Evolutionary conservation across 371 early-diverging fungal genomes (phyloP).

Genomic region (Mortierella sp.): DNA sequence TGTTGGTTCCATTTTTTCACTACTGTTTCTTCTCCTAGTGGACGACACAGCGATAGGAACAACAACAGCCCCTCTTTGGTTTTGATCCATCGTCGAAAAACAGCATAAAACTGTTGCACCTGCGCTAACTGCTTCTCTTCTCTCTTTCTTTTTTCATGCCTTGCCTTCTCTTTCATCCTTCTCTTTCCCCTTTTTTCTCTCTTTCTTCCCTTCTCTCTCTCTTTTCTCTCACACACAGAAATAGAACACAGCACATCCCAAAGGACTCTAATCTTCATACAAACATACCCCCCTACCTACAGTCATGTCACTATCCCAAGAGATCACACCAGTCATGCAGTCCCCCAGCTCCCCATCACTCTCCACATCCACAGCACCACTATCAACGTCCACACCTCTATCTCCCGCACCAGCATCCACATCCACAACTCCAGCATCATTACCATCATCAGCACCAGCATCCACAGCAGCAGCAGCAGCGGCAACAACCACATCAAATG

Average conservation of each 20-base stretch:
- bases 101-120: background rate
- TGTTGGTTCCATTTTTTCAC: background rate
- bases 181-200: background rate
- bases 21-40: background rate
- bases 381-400: background rate
- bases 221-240: background rate
- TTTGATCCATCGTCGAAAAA: background rate
- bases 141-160: background rate
- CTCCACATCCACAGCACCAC: background rate
- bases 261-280: conserved; percentile 4
- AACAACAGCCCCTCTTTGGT: background rate
- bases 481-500: conserved; percentile 11
- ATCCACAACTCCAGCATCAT: background rate
- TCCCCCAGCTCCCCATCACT: conserved; percentile 17
- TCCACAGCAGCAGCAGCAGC: conserved; percentile 21
- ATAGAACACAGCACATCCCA: background rate
- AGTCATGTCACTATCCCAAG: conserved; percentile 37
- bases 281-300: conserved; percentile 10
- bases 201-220: background rate
- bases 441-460: conserved; percentile 13
- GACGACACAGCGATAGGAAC: background rate
- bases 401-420: background rate
- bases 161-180: background rate
- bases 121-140: background rate
- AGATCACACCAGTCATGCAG: conserved; percentile 18